Conservation (phyloP, 2,329 filamentous ascomycete species). For the Fusarium piperis region DNA sequence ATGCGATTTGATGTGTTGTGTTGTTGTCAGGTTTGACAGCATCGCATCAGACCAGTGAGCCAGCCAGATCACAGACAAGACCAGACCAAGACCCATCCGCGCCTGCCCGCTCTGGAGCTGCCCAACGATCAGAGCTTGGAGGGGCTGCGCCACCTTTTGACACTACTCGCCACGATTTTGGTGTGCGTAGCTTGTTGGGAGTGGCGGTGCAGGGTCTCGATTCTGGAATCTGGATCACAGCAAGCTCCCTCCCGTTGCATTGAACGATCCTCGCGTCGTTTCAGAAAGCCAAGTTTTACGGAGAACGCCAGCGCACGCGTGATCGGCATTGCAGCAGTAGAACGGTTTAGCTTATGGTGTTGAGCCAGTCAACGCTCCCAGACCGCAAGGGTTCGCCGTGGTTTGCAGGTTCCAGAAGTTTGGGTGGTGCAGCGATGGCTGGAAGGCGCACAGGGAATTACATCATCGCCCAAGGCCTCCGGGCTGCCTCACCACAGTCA, state of each 20-base stretch:
- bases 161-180: slow-evolving; percentile 15
- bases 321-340: slow-evolving; percentile 25
- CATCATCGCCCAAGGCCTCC: slow-evolving; percentile 36
- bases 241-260: slow-evolving; percentile 16
- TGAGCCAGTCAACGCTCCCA: slow-evolving; percentile 13
- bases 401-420: slow-evolving; percentile 26
- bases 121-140: slow-evolving; percentile 15
- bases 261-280: slow-evolving; percentile 9
- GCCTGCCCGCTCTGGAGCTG: slow-evolving; percentile 32
- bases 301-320: slow-evolving; percentile 21
- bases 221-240: not conserved
- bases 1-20: slow-evolving; percentile 35
- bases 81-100: slow-evolving; percentile 30
- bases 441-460: slow-evolving; percentile 29
- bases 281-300: slow-evolving; percentile 15
- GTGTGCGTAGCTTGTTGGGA: not conserved
- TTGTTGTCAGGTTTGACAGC: slow-evolving; percentile 34
- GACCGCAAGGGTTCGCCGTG: slow-evolving; percentile 1
- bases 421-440: slow-evolving; percentile 2
- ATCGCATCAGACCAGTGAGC: slow-evolving; percentile 35
- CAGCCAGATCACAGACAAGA: slow-evolving; percentile 29
- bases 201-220: slow-evolving; percentile 33
- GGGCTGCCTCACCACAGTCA: slow-evolving; percentile 33
- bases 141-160: slow-evolving; percentile 18
- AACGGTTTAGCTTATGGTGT: slow-evolving; percentile 18